A percentile compares a stretch with the other conserved stretches of the same genome.
These are phyloP conservation scores for Fusarium algeriense DNA, from an alignment of 2,329 filamentous ascomycete species.

Conservation along the genomic window DNA sequence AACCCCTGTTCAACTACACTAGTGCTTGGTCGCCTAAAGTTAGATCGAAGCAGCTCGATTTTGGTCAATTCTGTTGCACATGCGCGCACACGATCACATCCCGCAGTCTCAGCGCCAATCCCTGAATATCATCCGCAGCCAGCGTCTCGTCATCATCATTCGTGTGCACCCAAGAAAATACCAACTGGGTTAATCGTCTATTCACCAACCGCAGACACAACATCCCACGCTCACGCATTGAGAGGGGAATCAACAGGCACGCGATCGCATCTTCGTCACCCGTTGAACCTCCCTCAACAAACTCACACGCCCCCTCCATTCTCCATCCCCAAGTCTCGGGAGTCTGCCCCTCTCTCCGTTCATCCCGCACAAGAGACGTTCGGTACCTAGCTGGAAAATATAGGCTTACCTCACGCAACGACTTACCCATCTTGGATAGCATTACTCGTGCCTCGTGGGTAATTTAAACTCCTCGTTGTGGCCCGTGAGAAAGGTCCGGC, in stretches of 20 bases:
- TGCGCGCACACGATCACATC: constrained; percentile 39
- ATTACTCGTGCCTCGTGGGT: constrained; percentile 27
- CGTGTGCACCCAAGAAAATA: constrained; percentile 23
- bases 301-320: constrained; percentile 43
- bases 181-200: constrained; percentile 13
- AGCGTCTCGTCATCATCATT: constrained; percentile 26
- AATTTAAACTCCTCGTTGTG: constrained; percentile 21
- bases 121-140: constrained; percentile 24
- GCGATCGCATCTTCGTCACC: constrained; percentile 43
- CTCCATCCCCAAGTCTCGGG: constrained; percentile 31
- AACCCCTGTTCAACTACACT: constrained; percentile 35
- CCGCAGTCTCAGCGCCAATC: constrained; percentile 24
- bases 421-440: constrained; percentile 48
- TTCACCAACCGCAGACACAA: constrained; percentile 30
- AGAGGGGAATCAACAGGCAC: constrained; percentile 39
- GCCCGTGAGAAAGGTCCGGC: constrained; percentile 25
- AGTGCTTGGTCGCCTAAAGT: constrained; percentile 28
- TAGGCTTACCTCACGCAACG: constrained; percentile 39
- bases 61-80: constrained; percentile 33
- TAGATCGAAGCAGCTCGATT: constrained; percentile 39
- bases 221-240: constrained; percentile 40
- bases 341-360: constrained; percentile 42
- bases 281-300: constrained; percentile 30
- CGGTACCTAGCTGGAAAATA: constrained; percentile 14
- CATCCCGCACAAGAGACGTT: constrained; percentile 29